Conservation (phyloP, 1,284 basidiomycete genomes). For the Cryptococcus wingfieldii region DNA sequence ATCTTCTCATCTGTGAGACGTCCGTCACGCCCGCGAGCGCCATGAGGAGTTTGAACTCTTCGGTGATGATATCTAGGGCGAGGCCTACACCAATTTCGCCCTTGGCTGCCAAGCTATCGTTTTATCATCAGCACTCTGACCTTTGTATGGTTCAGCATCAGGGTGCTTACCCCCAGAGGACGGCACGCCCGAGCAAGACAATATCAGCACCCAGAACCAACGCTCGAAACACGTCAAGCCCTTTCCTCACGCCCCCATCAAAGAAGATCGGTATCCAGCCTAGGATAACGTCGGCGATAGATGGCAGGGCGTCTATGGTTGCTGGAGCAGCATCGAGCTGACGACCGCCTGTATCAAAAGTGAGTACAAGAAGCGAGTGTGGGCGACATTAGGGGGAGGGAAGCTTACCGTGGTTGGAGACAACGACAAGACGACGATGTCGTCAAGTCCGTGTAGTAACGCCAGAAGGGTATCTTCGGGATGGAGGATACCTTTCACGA, state of each 20-base stretch:
- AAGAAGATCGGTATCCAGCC: constrained; percentile 31
- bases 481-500: no score
- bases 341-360: constrained; percentile 53
- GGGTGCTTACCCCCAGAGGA: constrained; percentile 24
- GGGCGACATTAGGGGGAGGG: no score
- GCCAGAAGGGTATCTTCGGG: constrained; percentile 64
- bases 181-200: constrained; percentile 25
- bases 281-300: constrained; percentile 22
- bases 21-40: no score
- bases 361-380: background rate
- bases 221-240: constrained; percentile 36
- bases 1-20: no score
- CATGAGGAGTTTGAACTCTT: constrained; percentile 6
- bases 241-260: constrained; percentile 35
- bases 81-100: constrained; percentile 3
- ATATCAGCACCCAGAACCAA: constrained; percentile 35
- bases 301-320: constrained; percentile 26
- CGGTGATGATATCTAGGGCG: constrained; percentile 4
- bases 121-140: background rate
- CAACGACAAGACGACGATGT: constrained; percentile 73
- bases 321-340: constrained; percentile 63
- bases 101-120: background rate
- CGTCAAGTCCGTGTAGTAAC: constrained; percentile 61
- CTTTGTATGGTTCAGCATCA: no score
- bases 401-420: constrained; percentile 67